Conservation (phyloP, 345 rosid genomes). For the Stellera chamaejasme region DNA sequence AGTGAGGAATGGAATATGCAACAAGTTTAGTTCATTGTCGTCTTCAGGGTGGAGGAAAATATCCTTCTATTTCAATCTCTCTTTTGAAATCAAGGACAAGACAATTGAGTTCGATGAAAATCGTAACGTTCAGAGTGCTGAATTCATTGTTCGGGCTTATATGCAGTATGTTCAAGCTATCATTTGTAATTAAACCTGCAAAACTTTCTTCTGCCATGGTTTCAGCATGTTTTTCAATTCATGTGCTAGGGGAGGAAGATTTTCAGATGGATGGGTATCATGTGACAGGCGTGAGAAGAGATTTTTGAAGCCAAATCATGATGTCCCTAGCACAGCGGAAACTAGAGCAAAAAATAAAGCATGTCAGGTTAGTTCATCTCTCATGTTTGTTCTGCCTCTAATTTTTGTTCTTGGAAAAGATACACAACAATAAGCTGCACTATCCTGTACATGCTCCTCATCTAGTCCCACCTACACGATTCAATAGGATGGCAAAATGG, state of each 20-base stretch:
- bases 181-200: conserved; percentile 3
- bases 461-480: not conserved
- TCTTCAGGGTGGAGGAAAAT: conserved; percentile 93
- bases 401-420: too few species aligned
- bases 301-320: conserved; percentile 81
- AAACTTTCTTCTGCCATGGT: not conserved
- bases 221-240: conserved; percentile 11
- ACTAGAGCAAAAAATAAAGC: conserved; percentile 95
- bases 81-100: conserved; percentile 87
- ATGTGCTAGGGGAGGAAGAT: conserved; percentile 57
- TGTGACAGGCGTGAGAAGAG: conserved; percentile 86
- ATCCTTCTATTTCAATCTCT: conserved; percentile 82
- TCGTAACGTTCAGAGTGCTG: conserved; percentile 88
- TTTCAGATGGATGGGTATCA: conserved; percentile 96
- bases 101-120: conserved; percentile 82
- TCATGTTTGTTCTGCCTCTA: not conserved
- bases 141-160: conserved; percentile 71
- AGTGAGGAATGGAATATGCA: conserved; percentile 9
- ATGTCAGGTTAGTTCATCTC: conserved; percentile 55
- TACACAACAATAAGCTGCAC: too few species aligned
- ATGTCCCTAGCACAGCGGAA: conserved; percentile 88
- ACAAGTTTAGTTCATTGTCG: not conserved
- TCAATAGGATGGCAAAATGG: not conserved
- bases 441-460: conserved; percentile 3
- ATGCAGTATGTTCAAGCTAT: conserved; percentile 64